A percentile compares a stretch with the other conserved stretches of the same genome.
phyloP scores from a whole-genome alignment of 495 filamentous ascomycete genomes.

The Cercophora scortea region DNA sequence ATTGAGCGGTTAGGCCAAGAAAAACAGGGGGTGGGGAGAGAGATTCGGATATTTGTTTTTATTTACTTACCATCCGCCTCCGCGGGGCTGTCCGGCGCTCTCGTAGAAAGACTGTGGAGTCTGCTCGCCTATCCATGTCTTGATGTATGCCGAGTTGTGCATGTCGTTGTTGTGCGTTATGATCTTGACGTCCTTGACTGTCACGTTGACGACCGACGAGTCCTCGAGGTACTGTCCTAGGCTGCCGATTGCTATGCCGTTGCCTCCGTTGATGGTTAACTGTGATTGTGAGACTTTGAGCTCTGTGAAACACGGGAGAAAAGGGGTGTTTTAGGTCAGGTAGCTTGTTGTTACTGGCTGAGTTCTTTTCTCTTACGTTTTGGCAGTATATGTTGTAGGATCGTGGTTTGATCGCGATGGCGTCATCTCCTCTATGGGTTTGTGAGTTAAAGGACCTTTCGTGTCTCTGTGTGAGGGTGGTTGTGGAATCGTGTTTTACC shows the following conservation, averaged over 20 bases:
- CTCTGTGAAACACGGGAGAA: no score
- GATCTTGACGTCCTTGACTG: conserved; percentile 39
- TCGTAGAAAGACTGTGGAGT: conserved; percentile 41
- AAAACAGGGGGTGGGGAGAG: not conserved
- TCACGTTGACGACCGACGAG: conserved; percentile 39
- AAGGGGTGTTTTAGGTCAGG: no score
- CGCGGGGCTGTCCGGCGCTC: conserved; percentile 36
- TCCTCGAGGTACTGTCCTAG: conserved; percentile 53
- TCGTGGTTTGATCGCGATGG: conserved; percentile 50
- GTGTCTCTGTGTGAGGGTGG: no score
- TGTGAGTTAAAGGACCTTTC: not conserved
- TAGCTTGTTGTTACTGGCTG: no score
- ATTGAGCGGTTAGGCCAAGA: not conserved
- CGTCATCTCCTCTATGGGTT: conserved; percentile 42
- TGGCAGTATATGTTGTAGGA: conserved; percentile 44
- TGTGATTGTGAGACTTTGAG: not conserved
- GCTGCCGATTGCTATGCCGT: conserved; percentile 50
- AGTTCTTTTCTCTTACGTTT: conserved; percentile 24
- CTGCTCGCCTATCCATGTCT: conserved; percentile 47
- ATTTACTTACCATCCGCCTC: conserved; percentile 38
- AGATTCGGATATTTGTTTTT: no score
- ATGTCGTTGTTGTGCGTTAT: conserved; percentile 41
- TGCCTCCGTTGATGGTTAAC: conserved; percentile 43
- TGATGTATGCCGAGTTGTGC: conserved; percentile 48
- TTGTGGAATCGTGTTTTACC: not conserved